Evolutionary conservation across 2,329 filamentous ascomycete genomes (phyloP).

Genomic region (Curvularia verruculosa): DNA sequence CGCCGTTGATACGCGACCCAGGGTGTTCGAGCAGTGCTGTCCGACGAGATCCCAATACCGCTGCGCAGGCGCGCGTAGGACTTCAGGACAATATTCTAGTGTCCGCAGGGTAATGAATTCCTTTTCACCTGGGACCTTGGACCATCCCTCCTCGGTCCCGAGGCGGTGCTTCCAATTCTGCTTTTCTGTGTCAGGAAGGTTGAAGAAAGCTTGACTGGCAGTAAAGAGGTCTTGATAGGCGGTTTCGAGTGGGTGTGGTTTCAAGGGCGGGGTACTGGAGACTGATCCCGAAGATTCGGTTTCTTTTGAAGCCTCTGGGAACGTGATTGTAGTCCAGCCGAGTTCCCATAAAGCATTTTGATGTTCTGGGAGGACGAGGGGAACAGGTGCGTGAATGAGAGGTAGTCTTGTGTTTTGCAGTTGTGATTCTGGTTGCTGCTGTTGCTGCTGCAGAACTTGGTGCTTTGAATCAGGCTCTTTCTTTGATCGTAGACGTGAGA

Average conservation of each 20-base stretch:
- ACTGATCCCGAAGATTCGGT: not conserved
- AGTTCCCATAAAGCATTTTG: conserved; percentile 38
- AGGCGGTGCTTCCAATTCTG: conserved; percentile 41
- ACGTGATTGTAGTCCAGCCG: conserved; percentile 48
- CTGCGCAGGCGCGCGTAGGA: conserved; percentile 38
- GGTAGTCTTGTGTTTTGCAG: conserved; percentile 27
- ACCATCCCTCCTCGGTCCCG: conserved; percentile 47
- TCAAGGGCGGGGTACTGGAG: not conserved
- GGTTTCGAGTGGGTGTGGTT: conserved; percentile 37
- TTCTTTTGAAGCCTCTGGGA: conserved; percentile 23
- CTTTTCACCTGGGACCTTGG: conserved; percentile 45
- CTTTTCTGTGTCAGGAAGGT: conserved; percentile 33
- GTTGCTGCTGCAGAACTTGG: not conserved
- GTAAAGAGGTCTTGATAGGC: conserved; percentile 40
- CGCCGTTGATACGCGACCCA: conserved; percentile 33
- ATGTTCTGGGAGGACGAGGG: conserved; percentile 43
- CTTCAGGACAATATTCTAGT: conserved; percentile 39
- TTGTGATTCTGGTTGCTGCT: not conserved
- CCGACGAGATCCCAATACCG: conserved; percentile 45
- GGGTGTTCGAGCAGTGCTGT: conserved; percentile 28
- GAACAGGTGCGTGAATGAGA: conserved; percentile 32
- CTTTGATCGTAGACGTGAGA: conserved; percentile 36
- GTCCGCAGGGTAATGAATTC: conserved; percentile 49
- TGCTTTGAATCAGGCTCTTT: conserved; percentile 9
- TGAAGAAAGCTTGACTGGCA: conserved; percentile 43